Evolutionary conservation across 75 land plant species (phyloP).

Genomic region (Picea sitchensis): DNA sequence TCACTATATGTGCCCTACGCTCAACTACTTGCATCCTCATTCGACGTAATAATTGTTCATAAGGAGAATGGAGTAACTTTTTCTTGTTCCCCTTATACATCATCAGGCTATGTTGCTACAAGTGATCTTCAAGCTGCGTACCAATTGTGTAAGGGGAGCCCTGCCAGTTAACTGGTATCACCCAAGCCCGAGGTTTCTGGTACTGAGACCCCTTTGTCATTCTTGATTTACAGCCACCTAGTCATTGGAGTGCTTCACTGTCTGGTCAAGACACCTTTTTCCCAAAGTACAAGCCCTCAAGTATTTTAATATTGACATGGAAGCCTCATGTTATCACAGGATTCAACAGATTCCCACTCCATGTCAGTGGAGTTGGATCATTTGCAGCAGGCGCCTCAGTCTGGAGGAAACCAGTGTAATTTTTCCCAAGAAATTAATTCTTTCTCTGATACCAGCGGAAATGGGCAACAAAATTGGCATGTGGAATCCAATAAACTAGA

Average conservation of each 20-base stretch:
- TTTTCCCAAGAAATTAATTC: constrained; percentile 55
- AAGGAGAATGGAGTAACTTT: constrained; percentile 33
- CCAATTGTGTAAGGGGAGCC: constrained; percentile 86
- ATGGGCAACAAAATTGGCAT: constrained; percentile 39
- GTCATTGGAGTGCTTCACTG: constrained; percentile 32
- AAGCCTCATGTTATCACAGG: constrained; percentile 32
- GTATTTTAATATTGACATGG: constrained; percentile 27
- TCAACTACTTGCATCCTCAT: constrained; percentile 72
- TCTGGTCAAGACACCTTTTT: constrained; percentile 29
- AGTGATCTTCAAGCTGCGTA: constrained; percentile 66
- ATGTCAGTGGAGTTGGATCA: constrained; percentile 64
- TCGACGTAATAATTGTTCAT: constrained; percentile 33
- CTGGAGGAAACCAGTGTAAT: constrained; percentile 45
- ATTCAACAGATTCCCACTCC: constrained; percentile 53
- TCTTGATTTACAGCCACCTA: constrained; percentile 36
- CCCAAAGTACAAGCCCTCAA: constrained; percentile 31
- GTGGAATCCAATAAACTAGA: constrained; percentile 48
- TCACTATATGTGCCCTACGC: constrained; percentile 99
- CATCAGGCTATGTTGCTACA: constrained; percentile 50
- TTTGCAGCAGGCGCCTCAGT: constrained; percentile 20
- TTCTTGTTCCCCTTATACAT: constrained; percentile 21
- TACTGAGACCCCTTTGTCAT: constrained; percentile 51
- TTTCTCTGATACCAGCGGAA: constrained; percentile 27
- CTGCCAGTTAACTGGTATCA: constrained; percentile 71
- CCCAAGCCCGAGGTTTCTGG: constrained; percentile 54